Evolutionary conservation across 1,139 yeast genomes (phyloP), one percentile per base, ranked within the genome.

Genomic region (Saccharomycopsis hybrid): DNA sequence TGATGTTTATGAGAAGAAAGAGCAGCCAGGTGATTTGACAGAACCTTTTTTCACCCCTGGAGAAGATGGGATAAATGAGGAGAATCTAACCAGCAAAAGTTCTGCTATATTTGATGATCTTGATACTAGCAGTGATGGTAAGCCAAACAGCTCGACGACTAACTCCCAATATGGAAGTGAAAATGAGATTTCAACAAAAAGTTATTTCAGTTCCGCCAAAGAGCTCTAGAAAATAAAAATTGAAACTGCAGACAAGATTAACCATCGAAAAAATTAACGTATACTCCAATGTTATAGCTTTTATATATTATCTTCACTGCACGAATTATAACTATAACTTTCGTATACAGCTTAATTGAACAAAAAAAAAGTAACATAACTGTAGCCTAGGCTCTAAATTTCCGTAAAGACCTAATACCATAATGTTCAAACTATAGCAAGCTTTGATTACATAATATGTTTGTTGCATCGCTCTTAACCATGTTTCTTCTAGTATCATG

Each of bases 131-230:
- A 4, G 39, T 8, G 39, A 47, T 8, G 24, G 27, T 13, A 35
- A 42, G 5, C 9, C 8, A 9, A 24, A 5, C 35, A 13, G 41
- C 30, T 43, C 50, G 18, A 33, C 13, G 8, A 5, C 49, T n/a
- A 47, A 33, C 41, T 46, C 50, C 28, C 49, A 47, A 30, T 43
- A 43, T 32, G 50, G 32, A 7, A 44, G 48, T 33, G 50, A 47
- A 25, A 13, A 31, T 25, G 50, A 40, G 28, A 30, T 25, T 25
- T 35, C 7, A 9, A 36, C 39, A 8, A 36, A 36, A 9, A 36
- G 7, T 24, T 8, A 36, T n/a, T 43, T 27, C 44, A 25, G 44
- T n/a, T n/a, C n/a, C n/a, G n/a, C n/a, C n/a, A n/a, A n/a, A n/a
- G n/a, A n/a, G n/a, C n/a, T n/a, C n/a, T n/a, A n/a, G n/a, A n/a